Base-by-base conservation (phyloP, 2,329 filamentous ascomycete genomes). In the Colletotrichum sp. region DNA sequence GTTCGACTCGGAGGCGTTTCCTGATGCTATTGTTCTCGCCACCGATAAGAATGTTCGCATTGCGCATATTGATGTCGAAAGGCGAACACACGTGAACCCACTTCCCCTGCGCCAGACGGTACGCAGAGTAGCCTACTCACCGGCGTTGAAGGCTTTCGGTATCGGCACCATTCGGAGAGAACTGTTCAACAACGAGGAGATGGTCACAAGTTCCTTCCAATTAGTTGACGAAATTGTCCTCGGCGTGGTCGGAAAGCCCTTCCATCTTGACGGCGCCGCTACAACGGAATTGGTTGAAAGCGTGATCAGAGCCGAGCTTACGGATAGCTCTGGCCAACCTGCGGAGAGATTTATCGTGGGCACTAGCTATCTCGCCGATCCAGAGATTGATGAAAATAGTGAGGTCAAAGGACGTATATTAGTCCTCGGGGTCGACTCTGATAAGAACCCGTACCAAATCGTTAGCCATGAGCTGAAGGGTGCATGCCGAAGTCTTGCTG, bases 221-320 rank as follows among this genome's bases (percentile, higher is more conserved):
- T 90, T 99, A 2, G 96, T 98, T 1, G 96, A 99, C 80, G 97
- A 99, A 81, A 92, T 98, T 39, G 88, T 95, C 21, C 98, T 99
- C 84, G 92, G 94, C 76, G 91, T 94, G 68, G 88, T 98, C 1
- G 95, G 92, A 2, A 85, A 94, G 79, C 91, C 93, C 0, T 93
- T 95, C 77, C 83, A 90, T 8, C 86, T 99, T 16, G 85, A 89
- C 13, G 74, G 73, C 13, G 85, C 85, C 1, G 83, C 84, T 3
- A 84, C 85, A 3, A 80, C 87, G 4, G 97, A 99, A 84, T 87
- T 99, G 62, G 92, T 98, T 5, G 97, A 99, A 84, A 93, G 94
- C 77, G 93, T 98, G 9, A 93, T 98, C 74, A 92, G 95, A 39
- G 93, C 95, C 8, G 91, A 95, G 79, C 88, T 98, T 15, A 88